phyloP scores from a whole-genome alignment of 2,329 filamentous ascomycete species.

The Pezicula radicicola region DNA sequence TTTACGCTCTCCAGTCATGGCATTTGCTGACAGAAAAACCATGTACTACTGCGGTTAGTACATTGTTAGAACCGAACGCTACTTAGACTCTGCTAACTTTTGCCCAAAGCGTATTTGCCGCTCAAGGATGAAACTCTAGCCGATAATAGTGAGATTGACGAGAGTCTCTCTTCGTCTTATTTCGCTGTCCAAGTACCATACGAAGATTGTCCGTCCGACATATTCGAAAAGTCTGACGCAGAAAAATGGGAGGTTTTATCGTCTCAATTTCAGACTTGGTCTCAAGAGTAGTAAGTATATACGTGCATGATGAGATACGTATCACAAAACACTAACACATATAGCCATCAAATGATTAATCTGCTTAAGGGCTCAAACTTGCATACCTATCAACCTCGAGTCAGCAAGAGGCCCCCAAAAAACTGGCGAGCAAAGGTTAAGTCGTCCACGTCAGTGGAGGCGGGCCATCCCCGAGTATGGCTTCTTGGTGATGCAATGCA shows the following conservation, averaged over 20 bases:
- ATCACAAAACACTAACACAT: not conserved
- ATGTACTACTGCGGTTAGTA: not conserved
- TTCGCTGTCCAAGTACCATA: not conserved
- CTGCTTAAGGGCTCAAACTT: not conserved
- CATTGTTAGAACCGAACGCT: not conserved
- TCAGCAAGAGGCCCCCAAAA: not conserved
- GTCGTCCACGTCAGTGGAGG: not conserved
- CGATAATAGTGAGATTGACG: not conserved
- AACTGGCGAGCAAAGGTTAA: conserved; percentile 6
- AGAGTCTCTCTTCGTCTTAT: not conserved
- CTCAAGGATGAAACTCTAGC: not conserved
- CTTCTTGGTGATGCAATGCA: conserved; percentile 8
- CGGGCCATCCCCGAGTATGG: conserved; percentile 2
- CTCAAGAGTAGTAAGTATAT: not conserved
- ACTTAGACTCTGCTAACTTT: not conserved
- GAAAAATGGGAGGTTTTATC: not conserved
- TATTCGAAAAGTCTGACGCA: not conserved
- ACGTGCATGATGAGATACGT: not conserved
- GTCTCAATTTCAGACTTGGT: not conserved
- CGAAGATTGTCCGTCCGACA: not conserved
- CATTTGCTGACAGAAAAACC: not conserved
- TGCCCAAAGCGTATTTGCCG: not conserved
- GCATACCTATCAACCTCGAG: not conserved
- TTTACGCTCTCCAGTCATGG: not conserved
- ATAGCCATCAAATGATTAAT: not conserved